Evolutionary conservation across 2,329 filamentous ascomycete genomes (phyloP), one percentile per base, ranked within the genome.

Genomic region (Didymella keratinophila): DNA sequence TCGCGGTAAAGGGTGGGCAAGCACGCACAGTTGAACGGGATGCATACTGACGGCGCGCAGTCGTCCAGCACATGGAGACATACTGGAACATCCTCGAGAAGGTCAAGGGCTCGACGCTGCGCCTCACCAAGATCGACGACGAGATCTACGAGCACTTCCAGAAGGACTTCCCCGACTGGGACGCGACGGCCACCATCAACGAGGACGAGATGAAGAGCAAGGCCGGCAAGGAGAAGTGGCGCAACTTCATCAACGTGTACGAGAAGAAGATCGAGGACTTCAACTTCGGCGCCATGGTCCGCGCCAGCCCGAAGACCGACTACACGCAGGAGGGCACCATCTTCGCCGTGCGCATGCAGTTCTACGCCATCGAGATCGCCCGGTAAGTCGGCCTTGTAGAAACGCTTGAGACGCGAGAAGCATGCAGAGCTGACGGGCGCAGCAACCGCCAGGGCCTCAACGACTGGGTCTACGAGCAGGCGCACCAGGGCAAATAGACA

Each of bases 141-240:
- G 93, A 97, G 43, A 99, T 99, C 78, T 88, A 91, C 79, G 89
- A 91, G 66, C 92, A 97, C 79, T 90, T 99, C 70, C 88, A 88
- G 78, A 83, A 84, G 64, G 91, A 92, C 49, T 98, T 99, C 72
- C 95, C 95, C 65, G 95, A 98, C 28, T 96, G 97, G 73, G 91
- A 99, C 78, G 87, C 93, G 1, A 85, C 88, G 18, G 87, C 81
- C 41, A 90, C 90, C 11, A 89, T 99, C 65, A 79, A 96, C 75
- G 95, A 99, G 81, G 89, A 97, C 68, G 84, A 91, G 70, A 97
- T 99, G 94, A 99, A 99, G 88, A 97, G 92, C 85, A 96, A 96
- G 82, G 80, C 82, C 14, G 94, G 94, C 76, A 99, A 99, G 83
- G 92, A 96, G 80, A 86, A 86, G 76, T 99, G 95, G 95, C 88